Evolutionary conservation across 345 rosid species (phyloP).

Genomic region (Pistacia integerrima): DNA sequence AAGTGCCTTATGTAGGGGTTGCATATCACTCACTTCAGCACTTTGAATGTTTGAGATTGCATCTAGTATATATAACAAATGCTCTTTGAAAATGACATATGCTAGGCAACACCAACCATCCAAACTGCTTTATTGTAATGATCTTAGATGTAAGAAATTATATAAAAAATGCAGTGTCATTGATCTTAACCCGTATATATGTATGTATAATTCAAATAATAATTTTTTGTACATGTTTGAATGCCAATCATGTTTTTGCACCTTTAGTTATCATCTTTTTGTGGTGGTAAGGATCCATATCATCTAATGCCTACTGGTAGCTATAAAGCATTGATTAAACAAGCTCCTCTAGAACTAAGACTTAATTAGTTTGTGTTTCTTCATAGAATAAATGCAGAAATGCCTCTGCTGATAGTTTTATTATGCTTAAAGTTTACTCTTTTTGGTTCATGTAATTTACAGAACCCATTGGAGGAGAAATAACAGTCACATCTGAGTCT

Average conservation of each 20-base stretch:
- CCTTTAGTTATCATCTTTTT: too few species aligned
- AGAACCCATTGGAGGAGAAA: constrained; percentile 97
- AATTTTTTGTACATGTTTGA: too few species aligned
- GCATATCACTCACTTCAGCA: too few species aligned
- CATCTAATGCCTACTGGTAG: background rate
- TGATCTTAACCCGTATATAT: too few species aligned
- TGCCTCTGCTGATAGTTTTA: background rate
- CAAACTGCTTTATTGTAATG: too few species aligned
- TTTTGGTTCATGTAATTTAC: constrained; percentile 21
- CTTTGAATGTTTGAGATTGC: too few species aligned
- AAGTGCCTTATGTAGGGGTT: background rate
- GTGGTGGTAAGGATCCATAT: background rate
- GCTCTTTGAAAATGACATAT: too few species aligned
- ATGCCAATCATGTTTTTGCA: background rate
- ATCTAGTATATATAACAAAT: too few species aligned
- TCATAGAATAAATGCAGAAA: background rate
- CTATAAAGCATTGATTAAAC: background rate
- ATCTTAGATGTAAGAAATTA: too few species aligned
- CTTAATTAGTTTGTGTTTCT: background rate
- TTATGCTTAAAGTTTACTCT: background rate
- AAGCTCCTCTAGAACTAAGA: background rate
- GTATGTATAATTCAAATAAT: too few species aligned
- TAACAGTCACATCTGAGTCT: constrained; percentile 67
- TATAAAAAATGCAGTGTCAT: too few species aligned
- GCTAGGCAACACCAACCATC: too few species aligned